These are phyloP conservation scores for Phytophthora pini DNA, from an alignment of 352 stramenopile genomes.

Conservation along the genomic window DNA sequence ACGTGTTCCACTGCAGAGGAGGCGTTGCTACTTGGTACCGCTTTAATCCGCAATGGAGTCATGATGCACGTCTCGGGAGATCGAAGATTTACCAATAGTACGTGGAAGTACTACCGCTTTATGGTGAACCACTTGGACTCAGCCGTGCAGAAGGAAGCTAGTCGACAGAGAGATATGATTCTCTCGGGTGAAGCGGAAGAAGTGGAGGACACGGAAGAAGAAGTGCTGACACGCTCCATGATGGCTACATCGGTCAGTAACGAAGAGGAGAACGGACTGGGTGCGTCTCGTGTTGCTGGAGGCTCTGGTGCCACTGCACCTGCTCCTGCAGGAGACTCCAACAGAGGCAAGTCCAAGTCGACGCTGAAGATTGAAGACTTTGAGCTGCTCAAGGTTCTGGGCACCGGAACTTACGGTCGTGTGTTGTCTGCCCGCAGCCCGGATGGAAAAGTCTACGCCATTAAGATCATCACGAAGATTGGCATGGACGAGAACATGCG, in stretches of 20 bases:
- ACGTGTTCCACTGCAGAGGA: conserved; percentile 88
- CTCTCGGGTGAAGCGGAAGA: conserved; percentile 80
- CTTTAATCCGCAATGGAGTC: conserved; percentile 71
- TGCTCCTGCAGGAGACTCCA: conserved; percentile 28
- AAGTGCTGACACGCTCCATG: conserved; percentile 64
- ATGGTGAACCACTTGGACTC: conserved; percentile 80
- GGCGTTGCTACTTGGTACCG: conserved; percentile 76
- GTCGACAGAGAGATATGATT: conserved; percentile 66
- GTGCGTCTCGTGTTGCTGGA: conserved; percentile 32
- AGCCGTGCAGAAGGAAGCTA: conserved; percentile 49
- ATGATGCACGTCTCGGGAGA: conserved; percentile 81
- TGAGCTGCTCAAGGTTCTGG: conserved; percentile 86
- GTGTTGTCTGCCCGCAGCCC: conserved; percentile 77
- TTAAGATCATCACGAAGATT: conserved; percentile 92
- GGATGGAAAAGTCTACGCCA: conserved; percentile 81
- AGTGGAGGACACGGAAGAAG: conserved; percentile 74
- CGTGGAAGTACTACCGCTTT: conserved; percentile 91
- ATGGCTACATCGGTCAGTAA: conserved; percentile 67
- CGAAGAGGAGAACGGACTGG: conserved; percentile 58
- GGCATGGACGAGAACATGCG: conserved; percentile 86
- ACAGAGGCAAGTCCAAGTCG: conserved; percentile 77
- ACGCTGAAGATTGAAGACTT: conserved; percentile 89
- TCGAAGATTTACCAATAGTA: conserved; percentile 76
- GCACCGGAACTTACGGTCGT: conserved; percentile 84
- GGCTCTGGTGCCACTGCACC: conserved; percentile 18